Base-by-base conservation (phyloP, 306 rosid genomes). In the Begonia loranthoides region DNA sequence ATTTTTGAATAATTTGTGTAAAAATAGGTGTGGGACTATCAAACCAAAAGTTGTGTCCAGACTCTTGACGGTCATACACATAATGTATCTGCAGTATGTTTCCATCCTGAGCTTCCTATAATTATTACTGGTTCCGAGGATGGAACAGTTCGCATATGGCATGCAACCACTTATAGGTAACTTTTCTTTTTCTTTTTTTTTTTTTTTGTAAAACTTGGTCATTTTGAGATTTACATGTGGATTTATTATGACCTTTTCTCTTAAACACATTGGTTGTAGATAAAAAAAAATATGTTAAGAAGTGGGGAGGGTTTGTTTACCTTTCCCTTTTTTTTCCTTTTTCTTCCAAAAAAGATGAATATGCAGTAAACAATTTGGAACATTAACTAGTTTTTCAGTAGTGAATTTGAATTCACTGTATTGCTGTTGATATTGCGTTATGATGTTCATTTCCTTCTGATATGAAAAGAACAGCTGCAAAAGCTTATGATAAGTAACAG, bases 51-150 rank as follows among this genome's bases (percentile, higher is more conserved):
- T 65, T 90, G 99, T 70, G 99, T 90, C 71, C 99, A 90, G 72
- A 90, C 95, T 51, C 86, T 90, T 52, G 99, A 90, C n/a, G 95
- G 99, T 54, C 99, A 90, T 73, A 86, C 99, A n/a, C 94, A 86
- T 75, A 90, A 90, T 76, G 86, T 90, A 14, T 90, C 99, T 69
- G 94, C 99, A 49, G 99, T 86, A 49, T 90, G 94, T 67, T 90
- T 90, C 71, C 99, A 90, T 70, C 99, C 99, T 13, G 99, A 86
- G 52, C 83, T 90, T 63, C 99, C 99, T 50, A 75, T 90, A 64
- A 90, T 90, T 64, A 72, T 90, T 66, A 90, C 99, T 59, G 99
- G 99, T 63, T 82, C 95, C 55, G 99, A 90, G 75, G 99, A 90
- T 76, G 99, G 99, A 54, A 90, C 95, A 48, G 88, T 90, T 57